Base-by-base conservation (phyloP, 2,329 filamentous ascomycete species). In the Camillea tinctor region DNA sequence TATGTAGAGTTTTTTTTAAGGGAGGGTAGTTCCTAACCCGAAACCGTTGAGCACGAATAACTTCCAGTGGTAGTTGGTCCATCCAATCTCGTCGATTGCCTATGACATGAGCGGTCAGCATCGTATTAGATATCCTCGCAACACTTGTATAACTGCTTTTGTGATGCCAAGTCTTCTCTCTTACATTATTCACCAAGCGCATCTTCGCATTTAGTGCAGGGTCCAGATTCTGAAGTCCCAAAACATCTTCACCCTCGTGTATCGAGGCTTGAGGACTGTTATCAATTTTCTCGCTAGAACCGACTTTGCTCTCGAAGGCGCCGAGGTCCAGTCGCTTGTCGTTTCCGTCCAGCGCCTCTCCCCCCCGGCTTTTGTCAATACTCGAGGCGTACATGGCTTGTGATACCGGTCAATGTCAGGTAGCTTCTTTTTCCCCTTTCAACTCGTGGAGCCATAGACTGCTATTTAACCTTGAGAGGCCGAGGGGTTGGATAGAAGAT, bases 101-200 rank as follows among this genome's bases (percentile, higher is more conserved):
- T 73, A n/a, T 13, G 20, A 30, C n/a, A n/a, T n/a, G n/a, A n/a
- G n/a, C n/a, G n/a, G n/a, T n/a, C n/a, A n/a, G n/a, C n/a, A n/a
- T n/a, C n/a, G n/a, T n/a, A n/a, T n/a, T n/a, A n/a, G n/a, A n/a
- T n/a, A n/a, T n/a, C n/a, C n/a, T n/a, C n/a, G n/a, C n/a, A n/a
- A n/a, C n/a, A n/a, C n/a, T n/a, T n/a, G n/a, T n/a, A n/a, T n/a
- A n/a, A n/a, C n/a, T n/a, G n/a, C n/a, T n/a, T n/a, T n/a, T n/a
- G n/a, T n/a, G n/a, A n/a, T n/a, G n/a, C n/a, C n/a, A n/a, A n/a
- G n/a, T n/a, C n/a, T n/a, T n/a, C 13, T 40, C 36, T 40, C 82
- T 74, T 67, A 85, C 85, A 72, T 90, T 83, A 70, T 90, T 91
- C 61, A 90, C 82, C 24, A 90, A 77, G 66, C 87, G 81, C 86